Conservation (phyloP, 805 yeast species). For the Cyberlindnera mississippiensis region DNA sequence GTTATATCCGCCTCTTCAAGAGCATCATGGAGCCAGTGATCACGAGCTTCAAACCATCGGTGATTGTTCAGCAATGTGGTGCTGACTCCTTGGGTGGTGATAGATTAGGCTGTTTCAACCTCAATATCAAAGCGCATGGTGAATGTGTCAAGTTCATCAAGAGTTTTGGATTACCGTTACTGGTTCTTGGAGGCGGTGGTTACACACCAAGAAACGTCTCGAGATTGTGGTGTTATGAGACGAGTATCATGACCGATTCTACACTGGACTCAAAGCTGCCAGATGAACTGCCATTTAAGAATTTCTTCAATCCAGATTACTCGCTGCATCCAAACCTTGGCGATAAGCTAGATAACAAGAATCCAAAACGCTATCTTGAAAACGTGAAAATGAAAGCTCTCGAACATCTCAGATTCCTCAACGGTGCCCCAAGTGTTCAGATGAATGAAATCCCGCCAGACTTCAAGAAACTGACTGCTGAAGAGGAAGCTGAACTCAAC, state of each 20-base stretch:
- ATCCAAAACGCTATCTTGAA: slow-evolving; percentile 78
- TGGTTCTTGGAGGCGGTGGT: slow-evolving; percentile 97
- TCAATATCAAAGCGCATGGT: slow-evolving; percentile 90
- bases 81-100: slow-evolving; percentile 95
- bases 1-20: slow-evolving; percentile 71
- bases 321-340: slow-evolving; percentile 82
- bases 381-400: slow-evolving; percentile 68
- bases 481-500: slow-evolving; percentile 40
- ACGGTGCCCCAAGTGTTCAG: slow-evolving; percentile 92
- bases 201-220: slow-evolving; percentile 95
- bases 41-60: slow-evolving; percentile 88
- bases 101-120: slow-evolving; percentile 88
- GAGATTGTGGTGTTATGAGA: slow-evolving; percentile 93
- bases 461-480: slow-evolving; percentile 25
- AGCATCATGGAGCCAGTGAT: slow-evolving; percentile 88
- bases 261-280: slow-evolving; percentile 59
- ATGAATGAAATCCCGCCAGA: slow-evolving; percentile 88
- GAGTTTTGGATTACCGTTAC: slow-evolving; percentile 83
- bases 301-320: slow-evolving; percentile 75
- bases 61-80: slow-evolving; percentile 94
- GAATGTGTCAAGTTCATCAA: slow-evolving; percentile 90
- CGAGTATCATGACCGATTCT: slow-evolving; percentile 69
- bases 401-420: slow-evolving; percentile 76
- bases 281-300: slow-evolving; percentile 50
- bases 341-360: slow-evolving; percentile 79